phyloP scores from a whole-genome alignment of 148 eudicot species.

The Cornus florida region DNA sequence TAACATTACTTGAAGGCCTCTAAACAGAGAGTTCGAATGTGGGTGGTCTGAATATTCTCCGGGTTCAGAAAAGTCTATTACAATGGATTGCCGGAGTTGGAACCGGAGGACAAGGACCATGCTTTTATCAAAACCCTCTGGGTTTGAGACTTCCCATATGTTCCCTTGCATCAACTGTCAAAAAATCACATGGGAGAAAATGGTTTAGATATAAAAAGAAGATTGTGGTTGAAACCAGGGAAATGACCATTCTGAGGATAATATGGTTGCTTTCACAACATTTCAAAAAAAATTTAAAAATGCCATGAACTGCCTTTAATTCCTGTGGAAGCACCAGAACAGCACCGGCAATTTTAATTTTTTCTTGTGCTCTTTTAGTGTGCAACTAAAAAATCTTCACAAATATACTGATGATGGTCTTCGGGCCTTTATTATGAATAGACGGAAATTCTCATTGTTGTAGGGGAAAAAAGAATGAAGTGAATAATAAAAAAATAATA shows the following conservation, averaged over 20 bases:
- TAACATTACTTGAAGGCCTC: slow-evolving; percentile 69
- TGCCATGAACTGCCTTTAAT: background rate
- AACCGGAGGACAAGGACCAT: slow-evolving; percentile 72
- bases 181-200: background rate
- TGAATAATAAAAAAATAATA: no score
- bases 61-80: slow-evolving; percentile 38
- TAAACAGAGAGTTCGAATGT: slow-evolving; percentile 35
- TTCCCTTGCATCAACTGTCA: slow-evolving; percentile 89
- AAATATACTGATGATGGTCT: background rate
- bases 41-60: slow-evolving; percentile 46
- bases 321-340: no score
- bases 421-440: background rate
- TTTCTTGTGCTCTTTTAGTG: background rate
- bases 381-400: background rate
- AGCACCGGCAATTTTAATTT: no score
- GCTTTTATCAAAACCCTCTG: slow-evolving; percentile 63
- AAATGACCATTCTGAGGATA: background rate
- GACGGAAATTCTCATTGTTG: background rate
- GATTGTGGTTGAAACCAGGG: background rate
- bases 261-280: background rate
- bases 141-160: slow-evolving; percentile 65
- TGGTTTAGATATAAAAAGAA: background rate
- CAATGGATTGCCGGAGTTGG: slow-evolving; percentile 55
- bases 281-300: background rate
- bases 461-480: no score